phyloP scores from a whole-genome alignment of 1,284 basidiomycete genomes.

The Moniliophthora roreri region DNA sequence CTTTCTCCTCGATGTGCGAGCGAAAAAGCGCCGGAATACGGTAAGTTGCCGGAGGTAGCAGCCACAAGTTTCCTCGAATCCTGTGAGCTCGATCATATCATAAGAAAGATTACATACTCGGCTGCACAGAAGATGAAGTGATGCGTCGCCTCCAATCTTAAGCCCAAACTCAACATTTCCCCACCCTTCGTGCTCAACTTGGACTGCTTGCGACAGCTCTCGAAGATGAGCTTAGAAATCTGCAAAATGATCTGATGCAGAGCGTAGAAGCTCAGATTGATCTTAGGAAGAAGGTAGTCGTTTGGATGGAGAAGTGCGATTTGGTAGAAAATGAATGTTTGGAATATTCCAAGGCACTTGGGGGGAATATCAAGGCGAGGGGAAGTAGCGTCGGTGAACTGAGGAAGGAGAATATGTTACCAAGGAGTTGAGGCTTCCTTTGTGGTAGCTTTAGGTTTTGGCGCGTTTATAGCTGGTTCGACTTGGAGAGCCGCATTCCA shows the following conservation, averaged over 20 bases:
- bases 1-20: too few relatives aligned
- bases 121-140: too few relatives aligned
- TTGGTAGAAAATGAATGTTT: slow-evolving; percentile 62
- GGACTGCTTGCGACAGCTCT: slow-evolving; percentile 73
- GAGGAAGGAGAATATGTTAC: slow-evolving; percentile 51
- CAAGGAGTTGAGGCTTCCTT: too few relatives aligned
- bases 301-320: slow-evolving; percentile 67
- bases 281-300: slow-evolving; percentile 63
- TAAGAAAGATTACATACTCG: too few relatives aligned
- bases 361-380: slow-evolving; percentile 64
- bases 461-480: too few relatives aligned
- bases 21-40: too few relatives aligned
- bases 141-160: slow-evolving; percentile 77
- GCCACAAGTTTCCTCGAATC: too few relatives aligned
- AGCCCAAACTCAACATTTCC: slow-evolving; percentile 74
- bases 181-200: slow-evolving; percentile 69
- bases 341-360: slow-evolving; percentile 65
- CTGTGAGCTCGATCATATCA: too few relatives aligned
- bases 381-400: slow-evolving; percentile 60
- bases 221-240: slow-evolving; percentile 65
- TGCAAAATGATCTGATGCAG: slow-evolving; percentile 67
- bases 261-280: slow-evolving; percentile 73
- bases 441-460: too few relatives aligned
- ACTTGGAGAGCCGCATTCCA: too few relatives aligned
- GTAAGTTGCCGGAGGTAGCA: too few relatives aligned